Base-by-base conservation (phyloP, 805 yeast species). In the Helenozyma rhizophorensis region DNA sequence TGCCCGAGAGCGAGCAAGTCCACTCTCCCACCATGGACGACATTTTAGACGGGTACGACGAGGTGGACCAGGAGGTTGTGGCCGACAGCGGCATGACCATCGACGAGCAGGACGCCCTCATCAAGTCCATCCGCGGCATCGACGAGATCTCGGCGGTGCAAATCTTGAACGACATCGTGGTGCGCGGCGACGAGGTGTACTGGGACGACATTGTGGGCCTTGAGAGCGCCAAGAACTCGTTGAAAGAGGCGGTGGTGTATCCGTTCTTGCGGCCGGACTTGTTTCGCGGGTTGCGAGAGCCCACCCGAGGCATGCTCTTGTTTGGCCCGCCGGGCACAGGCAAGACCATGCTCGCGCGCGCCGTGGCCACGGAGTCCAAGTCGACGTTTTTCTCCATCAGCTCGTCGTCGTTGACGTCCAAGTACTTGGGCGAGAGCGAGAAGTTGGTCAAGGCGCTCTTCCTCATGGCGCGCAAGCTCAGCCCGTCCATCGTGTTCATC, bases 291-390 rank as follows among this genome's bases (percentile, higher is more conserved):
- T 63, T 90, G 33, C 70, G 97, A 46, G 97, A 89, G 60, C 97
- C 97, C 0, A 89, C 95, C 0, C 65, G 95, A 37, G 97, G 97
- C n/a, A 87, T 93, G 95, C 68, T 90, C 14, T 61, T 90, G 25
- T 90, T 88, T 65, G 98, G 98, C 0, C 97, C 98, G 2, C 97
- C 97, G 0, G 98, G 98, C n/a, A 90, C 97, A 0, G 97, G 97
- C 36, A 90, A 93, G 53, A 89, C 97, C 1, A 89, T 90, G 97
- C 72, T 90, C 45, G 97, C 97, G 0, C 70, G 96, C 43, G 96
- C 97, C 0, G 97, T 93, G 3, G 97, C 97, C 2, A 85, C 94
- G 2, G 97, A 93, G 62, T 83, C 96, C 6, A 80, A 83, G 39
- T 86, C 96, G 0, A 89, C 96, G 0, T 90, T 90, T 53, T 90